Base-by-base conservation (phyloP, 305 asterid species). In the Plantago lanceolata region DNA sequence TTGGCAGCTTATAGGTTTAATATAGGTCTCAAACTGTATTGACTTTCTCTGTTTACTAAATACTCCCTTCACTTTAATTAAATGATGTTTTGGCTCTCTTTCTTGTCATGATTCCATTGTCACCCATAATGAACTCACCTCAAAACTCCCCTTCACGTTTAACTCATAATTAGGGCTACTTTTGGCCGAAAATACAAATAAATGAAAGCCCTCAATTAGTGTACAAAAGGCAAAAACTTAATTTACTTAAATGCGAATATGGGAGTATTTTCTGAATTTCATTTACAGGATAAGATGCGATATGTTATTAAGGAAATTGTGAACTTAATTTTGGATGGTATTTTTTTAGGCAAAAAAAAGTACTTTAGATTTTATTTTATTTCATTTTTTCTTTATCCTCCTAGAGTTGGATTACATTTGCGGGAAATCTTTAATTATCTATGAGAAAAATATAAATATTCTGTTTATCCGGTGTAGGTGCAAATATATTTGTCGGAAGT, bases 401-500 rank as follows among this genome's bases (percentile, higher is more conserved):
- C 45, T 3, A 12, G 4, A 49, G 47, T 55, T 64, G 20, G 3
- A 50, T 57, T n/a, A 29, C n/a, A n/a, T n/a, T n/a, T n/a, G n/a
- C 28, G 51, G 59, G 19, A 43, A 64, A 43, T 17, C 40, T 56
- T 8, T 19, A 61, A 33, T 61, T 69, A 63, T 68, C 26, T 24
- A 26, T 16, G n/a, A 43, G 6, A n/a, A 6, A 20, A 45, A 47
- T n/a, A 3, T 61, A 14, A 19, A 69, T 14, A 68, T 64, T 60
- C 52, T 60, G 18, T 44, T 52, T 59, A 58, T 64, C 66, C 61
- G 57, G 31, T 79, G 64, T 71, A 93, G 99, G 93, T 94, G 73
- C 99, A 94, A 90, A 85, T 94, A 67, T 94, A 90, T 78, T 84
- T 94, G 57, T 90, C 97, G 1, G 97, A 94, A 76, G 96, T 90